Evolutionary conservation across 192 early-diverging fungal species (phyloP).

Genomic region (Spinellus fusiger): DNA sequence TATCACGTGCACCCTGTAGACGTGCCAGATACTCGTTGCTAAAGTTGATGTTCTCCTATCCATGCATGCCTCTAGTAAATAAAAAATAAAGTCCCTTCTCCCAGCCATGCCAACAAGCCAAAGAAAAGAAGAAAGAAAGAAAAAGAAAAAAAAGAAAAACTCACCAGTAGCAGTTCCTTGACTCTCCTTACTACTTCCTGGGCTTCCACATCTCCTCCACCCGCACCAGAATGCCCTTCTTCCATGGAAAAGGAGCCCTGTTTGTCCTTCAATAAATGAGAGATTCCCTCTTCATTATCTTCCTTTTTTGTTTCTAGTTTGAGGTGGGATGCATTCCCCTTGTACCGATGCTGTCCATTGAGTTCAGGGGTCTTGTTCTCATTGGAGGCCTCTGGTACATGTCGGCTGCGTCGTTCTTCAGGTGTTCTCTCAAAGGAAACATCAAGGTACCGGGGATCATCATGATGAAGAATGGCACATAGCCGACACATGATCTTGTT

Average conservation of each 20-base stretch:
- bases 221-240: not conserved
- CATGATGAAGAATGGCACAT: constrained; percentile 46
- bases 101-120: not conserved
- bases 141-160: not conserved
- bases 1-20: constrained; percentile 45
- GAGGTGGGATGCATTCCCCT: constrained; percentile 27
- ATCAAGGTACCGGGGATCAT: constrained; percentile 58
- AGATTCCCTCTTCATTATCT: not conserved
- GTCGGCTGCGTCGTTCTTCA: constrained; percentile 12
- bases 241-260: not conserved
- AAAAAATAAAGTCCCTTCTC: not conserved
- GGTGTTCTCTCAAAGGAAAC: constrained; percentile 40
- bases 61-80: not conserved
- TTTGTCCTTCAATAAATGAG: not conserved
- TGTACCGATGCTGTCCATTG: too few species aligned
- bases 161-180: constrained; percentile 26
- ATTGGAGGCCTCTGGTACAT: constrained; percentile 20
- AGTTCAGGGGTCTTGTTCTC: constrained; percentile 21
- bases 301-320: constrained; percentile 3
- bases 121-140: not conserved
- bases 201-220: constrained; percentile 9
- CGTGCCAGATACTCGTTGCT: constrained; percentile 53
- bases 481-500: constrained; percentile 53
- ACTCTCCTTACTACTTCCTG: constrained; percentile 18
- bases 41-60: constrained; percentile 53